Base-by-base conservation (phyloP, 2,329 filamentous ascomycete species). In the Leptographium radiaticola region DNA sequence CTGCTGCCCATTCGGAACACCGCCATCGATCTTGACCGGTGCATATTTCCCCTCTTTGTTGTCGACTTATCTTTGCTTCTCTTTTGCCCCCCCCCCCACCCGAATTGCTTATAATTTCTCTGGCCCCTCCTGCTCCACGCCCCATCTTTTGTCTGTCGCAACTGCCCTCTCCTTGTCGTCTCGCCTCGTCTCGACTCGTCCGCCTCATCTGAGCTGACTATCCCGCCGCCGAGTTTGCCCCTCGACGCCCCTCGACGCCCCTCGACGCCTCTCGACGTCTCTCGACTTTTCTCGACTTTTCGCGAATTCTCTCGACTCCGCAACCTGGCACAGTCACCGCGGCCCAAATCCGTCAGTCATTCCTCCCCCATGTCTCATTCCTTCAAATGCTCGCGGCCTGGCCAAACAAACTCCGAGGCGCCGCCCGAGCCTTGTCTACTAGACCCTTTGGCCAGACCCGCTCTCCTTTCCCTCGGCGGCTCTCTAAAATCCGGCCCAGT, bases 401-500 rank as follows among this genome's bases (percentile, higher is more conserved):
- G 15, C 16, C 38, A 33, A 33, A 18, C 30, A 43, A 44, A 16
- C 47, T 33, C 18, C 47, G 18, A 25, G n/a, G 16, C 31, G 13
- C 18, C n/a, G 36, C 38, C 49, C 49, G 49, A 50, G 49, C 38
- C 49, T 50, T 33, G 36, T 43, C 49, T 49, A 31, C 4, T 33
- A 33, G 18, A 15, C 49, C 34, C 33, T 33, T 15, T 7, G 20
- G 16, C 47, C 34, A 7, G 49, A 50, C 49, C 49, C 49, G 38
- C 49, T 50, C 25, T 49, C 25, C 38, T 33, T 7, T 16, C 30
- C 25, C 47, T 49, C 47, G 47, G 47, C 47, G 47, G 18, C 38
- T 45, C 49, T 50, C 36, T 43, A 50, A 49, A 50, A 31, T 50
- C 49, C 49, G 49, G 42, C 25, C 38, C 49, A 43, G 49, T 50